These are phyloP conservation scores for Cyphellophora europaea DNA, from an alignment of 2,329 filamentous ascomycete species.

Conservation along the genomic window DNA sequence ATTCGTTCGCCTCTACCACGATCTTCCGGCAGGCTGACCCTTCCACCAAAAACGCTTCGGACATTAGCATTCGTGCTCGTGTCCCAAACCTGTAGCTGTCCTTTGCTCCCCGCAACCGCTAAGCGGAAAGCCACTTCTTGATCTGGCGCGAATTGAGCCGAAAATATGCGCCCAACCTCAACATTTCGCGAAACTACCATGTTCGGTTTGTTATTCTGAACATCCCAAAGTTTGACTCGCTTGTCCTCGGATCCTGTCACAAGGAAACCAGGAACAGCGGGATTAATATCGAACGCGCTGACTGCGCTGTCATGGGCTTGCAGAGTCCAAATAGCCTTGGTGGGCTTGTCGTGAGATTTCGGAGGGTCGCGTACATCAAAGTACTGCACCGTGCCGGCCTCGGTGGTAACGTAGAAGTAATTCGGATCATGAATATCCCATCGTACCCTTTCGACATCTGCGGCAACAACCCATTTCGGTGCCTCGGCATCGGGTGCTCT, in stretches of 20 bases:
- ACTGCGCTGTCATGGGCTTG: conserved; percentile 92
- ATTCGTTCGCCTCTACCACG: conserved; percentile 57
- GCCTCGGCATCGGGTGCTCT: conserved; percentile 74
- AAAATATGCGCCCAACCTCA: conserved; percentile 91
- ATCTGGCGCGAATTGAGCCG: conserved; percentile 82
- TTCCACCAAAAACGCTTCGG: conserved; percentile 69
- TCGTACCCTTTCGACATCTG: conserved; percentile 82
- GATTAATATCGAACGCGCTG: conserved; percentile 87
- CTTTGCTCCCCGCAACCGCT: conserved; percentile 90
- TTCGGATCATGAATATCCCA: conserved; percentile 93
- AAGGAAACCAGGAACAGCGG: conserved; percentile 80
- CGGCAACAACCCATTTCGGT: conserved; percentile 86
- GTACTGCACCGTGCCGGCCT: conserved; percentile 84
- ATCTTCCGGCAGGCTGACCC: conserved; percentile 48
- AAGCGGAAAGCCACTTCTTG: conserved; percentile 83
- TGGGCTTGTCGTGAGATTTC: conserved; percentile 52
- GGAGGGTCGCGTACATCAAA: conserved; percentile 64
- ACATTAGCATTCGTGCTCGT: conserved; percentile 88
- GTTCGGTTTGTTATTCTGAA: conserved; percentile 67
- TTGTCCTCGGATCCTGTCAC: conserved; percentile 90
- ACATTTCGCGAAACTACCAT: conserved; percentile 89
- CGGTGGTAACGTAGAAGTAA: conserved; percentile 91
- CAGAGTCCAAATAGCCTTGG: conserved; percentile 85
- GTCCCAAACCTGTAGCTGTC: conserved; percentile 88
- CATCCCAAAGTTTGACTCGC: conserved; percentile 94